These are phyloP conservation scores for Bigelowiella natans DNA, from an alignment of 78 protist species.

Conservation along the genomic window DNA sequence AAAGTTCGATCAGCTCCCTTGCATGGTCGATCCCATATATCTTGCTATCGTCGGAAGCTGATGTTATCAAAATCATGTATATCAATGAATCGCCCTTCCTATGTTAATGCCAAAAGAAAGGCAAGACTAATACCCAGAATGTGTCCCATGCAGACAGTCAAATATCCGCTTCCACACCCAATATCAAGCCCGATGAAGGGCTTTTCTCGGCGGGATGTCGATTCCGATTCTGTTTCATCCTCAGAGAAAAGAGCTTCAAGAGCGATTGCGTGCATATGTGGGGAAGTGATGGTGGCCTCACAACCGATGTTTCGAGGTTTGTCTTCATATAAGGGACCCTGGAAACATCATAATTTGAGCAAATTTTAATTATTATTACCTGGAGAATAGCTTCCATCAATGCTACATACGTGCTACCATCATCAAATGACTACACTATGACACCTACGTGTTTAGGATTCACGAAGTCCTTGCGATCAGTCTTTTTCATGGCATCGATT, in stretches of 20 bases:
- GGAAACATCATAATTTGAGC: neutral
- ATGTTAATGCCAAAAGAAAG: neutral
- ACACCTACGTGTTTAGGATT: neutral
- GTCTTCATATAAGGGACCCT: neutral
- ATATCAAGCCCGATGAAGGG: neutral
- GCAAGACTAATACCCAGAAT: neutral
- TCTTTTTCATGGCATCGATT: neutral
- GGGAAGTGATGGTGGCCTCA: neutral
- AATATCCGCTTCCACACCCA: neutral
- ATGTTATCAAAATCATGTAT: neutral
- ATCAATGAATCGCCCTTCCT: neutral
- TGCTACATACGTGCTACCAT: neutral
- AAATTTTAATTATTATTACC: neutral
- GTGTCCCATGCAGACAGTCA: neutral
- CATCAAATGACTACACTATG: too few species aligned
- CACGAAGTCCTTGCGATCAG: neutral
- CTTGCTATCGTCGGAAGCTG: neutral
- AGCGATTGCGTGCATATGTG: neutral
- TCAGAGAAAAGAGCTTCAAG: neutral
- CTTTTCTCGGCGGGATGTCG: neutral
- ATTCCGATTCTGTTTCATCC: neutral
- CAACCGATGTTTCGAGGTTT: neutral
- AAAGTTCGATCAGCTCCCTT: neutral
- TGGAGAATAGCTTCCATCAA: neutral
- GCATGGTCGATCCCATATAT: neutral